phyloP scores from a whole-genome alignment of 768 basidiomycete genomes.

The Boletales sp. region DNA sequence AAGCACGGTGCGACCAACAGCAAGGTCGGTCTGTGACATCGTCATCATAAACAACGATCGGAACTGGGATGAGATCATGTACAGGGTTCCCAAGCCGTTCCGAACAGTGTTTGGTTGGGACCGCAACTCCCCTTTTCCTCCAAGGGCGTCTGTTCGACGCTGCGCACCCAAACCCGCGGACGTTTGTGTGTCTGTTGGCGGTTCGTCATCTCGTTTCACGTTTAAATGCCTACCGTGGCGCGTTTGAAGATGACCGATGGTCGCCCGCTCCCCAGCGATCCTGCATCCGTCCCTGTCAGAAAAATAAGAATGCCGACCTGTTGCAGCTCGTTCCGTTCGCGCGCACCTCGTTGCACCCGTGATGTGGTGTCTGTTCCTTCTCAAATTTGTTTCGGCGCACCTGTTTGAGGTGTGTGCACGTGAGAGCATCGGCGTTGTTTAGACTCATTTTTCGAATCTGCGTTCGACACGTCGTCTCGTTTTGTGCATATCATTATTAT shows the following conservation, averaged over 20 bases:
- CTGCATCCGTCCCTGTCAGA: too few species aligned
- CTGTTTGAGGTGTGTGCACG: not conserved
- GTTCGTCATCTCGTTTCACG: too few species aligned
- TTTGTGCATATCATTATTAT: not conserved
- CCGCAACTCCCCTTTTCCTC: not conserved
- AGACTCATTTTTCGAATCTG: not conserved
- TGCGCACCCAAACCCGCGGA: too few species aligned
- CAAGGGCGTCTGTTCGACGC: too few species aligned
- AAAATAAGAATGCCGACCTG: not conserved
- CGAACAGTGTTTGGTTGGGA: not conserved
- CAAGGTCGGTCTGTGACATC: not conserved
- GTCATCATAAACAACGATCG: slow-evolving; percentile 1
- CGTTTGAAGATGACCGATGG: too few species aligned
- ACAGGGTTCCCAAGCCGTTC: not conserved
- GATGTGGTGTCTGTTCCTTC: too few species aligned
- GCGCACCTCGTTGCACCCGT: too few species aligned
- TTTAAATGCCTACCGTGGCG: too few species aligned
- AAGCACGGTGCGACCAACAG: not conserved
- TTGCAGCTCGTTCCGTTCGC: not conserved
- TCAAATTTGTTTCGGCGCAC: too few species aligned
- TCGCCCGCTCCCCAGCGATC: too few species aligned
- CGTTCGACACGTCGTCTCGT: not conserved
- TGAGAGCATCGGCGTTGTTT: not conserved
- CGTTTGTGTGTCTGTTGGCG: too few species aligned
- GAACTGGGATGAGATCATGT: slow-evolving; percentile 8